Base-by-base conservation (phyloP, 306 rosid species). In the Prunus salicina region DNA sequence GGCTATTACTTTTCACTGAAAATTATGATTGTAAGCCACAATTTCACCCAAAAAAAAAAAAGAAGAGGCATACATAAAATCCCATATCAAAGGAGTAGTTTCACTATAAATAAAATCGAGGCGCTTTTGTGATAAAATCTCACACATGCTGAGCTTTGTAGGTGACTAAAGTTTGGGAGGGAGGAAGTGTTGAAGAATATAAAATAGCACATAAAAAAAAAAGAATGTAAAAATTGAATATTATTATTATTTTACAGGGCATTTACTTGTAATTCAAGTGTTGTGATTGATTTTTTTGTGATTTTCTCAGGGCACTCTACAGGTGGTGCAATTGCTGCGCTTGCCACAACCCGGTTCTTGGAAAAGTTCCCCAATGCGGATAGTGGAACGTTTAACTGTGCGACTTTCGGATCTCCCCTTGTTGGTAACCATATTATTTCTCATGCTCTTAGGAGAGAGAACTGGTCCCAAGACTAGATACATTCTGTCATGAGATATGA, bases 371-470 rank as follows among this genome's bases (percentile, higher is more conserved):
- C 28, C 22, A 85, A 68, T 68, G n/a, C 46, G 27, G 34, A 30
- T 8, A 10, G 14, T 2, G 25, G 1, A 14, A 55, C 73, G 4
- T 81, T 86, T 1, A 3, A 66, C 16, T 92, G 97, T 69, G 68
- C 90, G 18, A 92, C 97, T 49, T 92, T 94, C 46, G 96, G 96
- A 2, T 88, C 96, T 60, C 97, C 98, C 15, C 87, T 92, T 2
- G 55, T 89, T 20, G 98, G 96, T 3, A 79, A 88, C 76, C 89
- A 72, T 57, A 86, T 91, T 50, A 71, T 93, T 74, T 83, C 97
- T 76, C 98, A 95, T 69, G 96, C 96, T 43, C 85, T 96, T 18
- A 80, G 74, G 67, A 68, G 97, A 67, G 93, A 95, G 83, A 82
- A 88, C 0, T 95, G 97, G 97, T 79, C 91, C 15, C 11, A 24